Conservation (phyloP, 2,329 filamentous ascomycete species). For the Ophiosphaerella narmari region DNA sequence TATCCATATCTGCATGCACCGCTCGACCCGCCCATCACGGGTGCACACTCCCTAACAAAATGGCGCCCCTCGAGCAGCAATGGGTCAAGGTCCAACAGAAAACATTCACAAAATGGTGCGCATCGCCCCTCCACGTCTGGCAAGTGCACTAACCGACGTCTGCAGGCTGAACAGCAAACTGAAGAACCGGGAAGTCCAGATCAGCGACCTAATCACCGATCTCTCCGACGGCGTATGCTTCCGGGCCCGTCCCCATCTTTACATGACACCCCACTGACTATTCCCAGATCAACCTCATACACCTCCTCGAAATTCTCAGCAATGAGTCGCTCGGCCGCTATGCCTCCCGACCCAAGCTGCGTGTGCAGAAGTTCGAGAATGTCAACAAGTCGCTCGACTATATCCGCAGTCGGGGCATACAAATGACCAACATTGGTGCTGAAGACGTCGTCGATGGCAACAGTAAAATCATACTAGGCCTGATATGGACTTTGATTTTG, state of each 20-base stretch:
- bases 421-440: conserved; percentile 97
- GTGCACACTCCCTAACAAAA: conserved; percentile 37
- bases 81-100: conserved; percentile 88
- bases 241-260: conserved; percentile 7
- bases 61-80: conserved; percentile 62
- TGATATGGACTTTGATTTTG: conserved; percentile 98
- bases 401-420: conserved; percentile 86
- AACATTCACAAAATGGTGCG: conserved; percentile 97
- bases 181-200: conserved; percentile 73
- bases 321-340: conserved; percentile 95
- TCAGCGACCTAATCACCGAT: conserved; percentile 86
- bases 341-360: conserved; percentile 92
- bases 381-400: conserved; percentile 95
- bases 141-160: conserved; percentile 21
- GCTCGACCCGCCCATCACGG: conserved; percentile 14
- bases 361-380: conserved; percentile 97
- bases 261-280: conserved; percentile 12
- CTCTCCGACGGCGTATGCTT: conserved; percentile 85
- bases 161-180: conserved; percentile 94
- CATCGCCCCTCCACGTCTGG: conserved; percentile 18
- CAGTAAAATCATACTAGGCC: conserved; percentile 91
- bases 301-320: conserved; percentile 94
- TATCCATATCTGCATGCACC: conserved; percentile 32
- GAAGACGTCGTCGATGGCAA: conserved; percentile 99
- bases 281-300: conserved; percentile 83